Percentiles rank a stretch among this genome's conserved stretches.
Evolutionary conservation across 2,329 filamentous ascomycete genomes (phyloP).

Genomic region (Aspergillus sp.): DNA sequence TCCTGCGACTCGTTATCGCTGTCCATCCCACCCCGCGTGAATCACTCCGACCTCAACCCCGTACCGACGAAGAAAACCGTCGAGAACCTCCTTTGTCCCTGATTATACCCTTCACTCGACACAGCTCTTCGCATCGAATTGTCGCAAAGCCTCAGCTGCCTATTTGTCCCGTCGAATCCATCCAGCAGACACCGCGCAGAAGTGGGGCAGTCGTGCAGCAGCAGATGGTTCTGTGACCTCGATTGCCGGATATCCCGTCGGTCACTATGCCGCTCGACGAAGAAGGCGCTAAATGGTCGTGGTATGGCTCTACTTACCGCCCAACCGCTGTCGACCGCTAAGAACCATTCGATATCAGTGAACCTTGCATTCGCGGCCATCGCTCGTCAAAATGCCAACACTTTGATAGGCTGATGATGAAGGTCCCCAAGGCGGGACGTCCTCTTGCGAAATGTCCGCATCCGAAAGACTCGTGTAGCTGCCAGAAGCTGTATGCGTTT

Average conservation of each 20-base stretch:
- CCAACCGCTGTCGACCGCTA: constrained; percentile 1
- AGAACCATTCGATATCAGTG: constrained; percentile 19
- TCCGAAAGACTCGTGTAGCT: constrained; percentile 34
- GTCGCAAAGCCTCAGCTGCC: too few relatives aligned
- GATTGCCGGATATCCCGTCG: constrained; percentile 1
- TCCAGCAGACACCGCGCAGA: not conserved
- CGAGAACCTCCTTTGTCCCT: too few relatives aligned
- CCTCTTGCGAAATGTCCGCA: constrained; percentile 41
- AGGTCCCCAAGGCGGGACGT: constrained; percentile 40
- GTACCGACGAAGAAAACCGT: too few relatives aligned
- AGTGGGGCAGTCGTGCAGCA: not conserved
- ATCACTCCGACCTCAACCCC: too few relatives aligned
- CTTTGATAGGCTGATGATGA: constrained; percentile 41
- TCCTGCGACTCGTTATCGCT: too few relatives aligned
- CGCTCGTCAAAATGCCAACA: constrained; percentile 42
- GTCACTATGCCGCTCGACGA: constrained; percentile 35
- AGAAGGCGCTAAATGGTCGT: constrained; percentile 38
- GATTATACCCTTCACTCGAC: too few relatives aligned
- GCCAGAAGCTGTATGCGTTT: constrained; percentile 33
- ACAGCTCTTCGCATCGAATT: too few relatives aligned
- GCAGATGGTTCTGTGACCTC: not conserved
- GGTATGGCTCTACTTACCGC: constrained; percentile 21
- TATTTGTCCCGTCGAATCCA: too few relatives aligned
- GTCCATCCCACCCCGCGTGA: too few relatives aligned
- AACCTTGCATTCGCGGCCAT: constrained; percentile 41